Evolutionary conservation across 768 basidiomycete species (phyloP).

Genomic region (Boletus subparvulus): DNA sequence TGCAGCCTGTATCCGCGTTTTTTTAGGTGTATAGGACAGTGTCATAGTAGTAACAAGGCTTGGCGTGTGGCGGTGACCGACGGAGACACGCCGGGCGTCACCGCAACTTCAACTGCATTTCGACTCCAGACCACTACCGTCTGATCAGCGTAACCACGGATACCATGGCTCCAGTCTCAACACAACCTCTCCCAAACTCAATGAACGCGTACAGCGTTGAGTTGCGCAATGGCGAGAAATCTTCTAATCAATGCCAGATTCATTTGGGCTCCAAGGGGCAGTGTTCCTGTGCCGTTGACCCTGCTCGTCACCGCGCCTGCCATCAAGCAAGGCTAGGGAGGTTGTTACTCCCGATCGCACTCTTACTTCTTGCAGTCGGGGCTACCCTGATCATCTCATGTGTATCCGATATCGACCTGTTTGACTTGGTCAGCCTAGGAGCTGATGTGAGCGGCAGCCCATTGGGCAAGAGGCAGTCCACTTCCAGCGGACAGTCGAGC

Average conservation of each 20-base stretch:
- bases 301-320: conserved; percentile 31
- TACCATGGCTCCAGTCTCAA: conserved; percentile 29
- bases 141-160: conserved; percentile 10
- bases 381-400: conserved; percentile 35
- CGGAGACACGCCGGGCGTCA: not conserved
- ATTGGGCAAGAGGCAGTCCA: conserved; percentile 28
- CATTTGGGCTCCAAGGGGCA: conserved; percentile 19
- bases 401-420: conserved; percentile 24
- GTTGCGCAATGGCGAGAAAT: conserved; percentile 13
- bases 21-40: not conserved
- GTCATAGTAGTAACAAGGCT: not conserved
- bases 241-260: conserved; percentile 23
- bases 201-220: conserved; percentile 20
- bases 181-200: conserved; percentile 26
- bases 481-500: conserved; percentile 17
- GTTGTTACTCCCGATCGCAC: conserved; percentile 37
- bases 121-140: conserved; percentile 4
- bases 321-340: conserved; percentile 33
- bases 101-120: not conserved
- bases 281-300: conserved; percentile 23
- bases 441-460: conserved; percentile 31
- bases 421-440: conserved; percentile 22
- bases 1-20: not conserved
- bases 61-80: not conserved
- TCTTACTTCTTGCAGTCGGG: conserved; percentile 33